Evolutionary conservation across 108 stramenopile genomes (phyloP), one percentile per base, ranked within the genome.

Genomic region (Skeletonema costatum): DNA sequence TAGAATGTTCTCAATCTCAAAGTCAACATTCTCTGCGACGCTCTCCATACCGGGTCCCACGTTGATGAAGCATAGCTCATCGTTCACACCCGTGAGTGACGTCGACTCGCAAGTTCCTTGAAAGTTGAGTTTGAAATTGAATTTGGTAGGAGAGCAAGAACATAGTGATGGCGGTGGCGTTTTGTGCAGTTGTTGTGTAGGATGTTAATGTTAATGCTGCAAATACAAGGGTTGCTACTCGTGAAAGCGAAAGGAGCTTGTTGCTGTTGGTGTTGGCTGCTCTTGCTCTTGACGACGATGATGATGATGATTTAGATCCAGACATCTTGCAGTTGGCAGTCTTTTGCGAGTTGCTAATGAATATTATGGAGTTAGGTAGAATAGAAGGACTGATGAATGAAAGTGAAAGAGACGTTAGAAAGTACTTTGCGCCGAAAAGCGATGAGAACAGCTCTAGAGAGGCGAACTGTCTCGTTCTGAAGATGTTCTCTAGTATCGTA

Each of bases 111-210:
- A 75, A 13, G 56, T 50, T n/a, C 36, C n/a, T 1, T 41, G 13
- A 1, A 75, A 35, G 29, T 67, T 35, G 66, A 75, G 56, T 46
- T 50, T 39, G 56, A 75, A 68, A 2, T 5, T 21, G 44, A 60
- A 68, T 29, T 31, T 17, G 3, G 59, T 75, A 0, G 74, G 74
- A 19, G 74, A 75, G 35, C 74, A 75, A 2, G 59, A 60, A 58
- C 74, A 75, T 8, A 11, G 2, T 36, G 70, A 4, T 13, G 39
- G 16, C 2, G 33, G 10, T 16, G 69, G 16, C 14, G 13, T 14
- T 14, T 31, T 31, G 69, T 16, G 51, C 16, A 5, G 39, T n/a
- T 10, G 69, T 12, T 5, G 62, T 63, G 35, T 63, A 12, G 62
- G 5, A 63, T 17, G 48, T 16, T 50, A 17, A 63, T 17, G 48